phyloP scores from a whole-genome alignment of 768 basidiomycete species.

The Dioszegia aurantiaca region DNA sequence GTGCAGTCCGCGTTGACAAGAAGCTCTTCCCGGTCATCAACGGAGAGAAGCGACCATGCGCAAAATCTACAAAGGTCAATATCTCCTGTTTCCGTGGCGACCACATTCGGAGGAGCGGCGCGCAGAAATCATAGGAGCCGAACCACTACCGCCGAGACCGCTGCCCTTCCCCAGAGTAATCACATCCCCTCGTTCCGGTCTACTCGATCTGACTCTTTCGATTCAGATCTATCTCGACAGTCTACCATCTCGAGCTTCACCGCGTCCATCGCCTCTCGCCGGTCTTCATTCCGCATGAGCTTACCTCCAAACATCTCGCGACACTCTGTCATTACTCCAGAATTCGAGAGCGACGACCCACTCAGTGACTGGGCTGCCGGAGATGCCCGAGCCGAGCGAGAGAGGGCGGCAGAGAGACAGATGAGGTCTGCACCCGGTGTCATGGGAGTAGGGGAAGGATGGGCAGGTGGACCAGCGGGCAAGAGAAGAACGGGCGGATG shows the following conservation, averaged over 20 bases:
- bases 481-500: constrained; percentile 5
- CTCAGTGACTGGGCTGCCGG: no score
- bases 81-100: neutral
- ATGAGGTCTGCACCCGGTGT: constrained; percentile 37
- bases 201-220: neutral
- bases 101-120: neutral
- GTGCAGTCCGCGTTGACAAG: no score
- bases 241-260: neutral
- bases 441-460: constrained; percentile 43
- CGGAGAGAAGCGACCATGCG: neutral
- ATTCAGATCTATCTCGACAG: neutral
- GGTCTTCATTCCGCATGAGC: neutral
- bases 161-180: neutral
- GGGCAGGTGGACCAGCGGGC: constrained; percentile 38
- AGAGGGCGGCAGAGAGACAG: neutral
- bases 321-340: neutral
- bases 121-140: neutral
- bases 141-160: neutral
- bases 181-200: neutral
- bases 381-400: no score
- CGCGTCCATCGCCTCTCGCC: neutral
- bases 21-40: no score
- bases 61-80: neutral
- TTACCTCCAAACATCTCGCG: neutral
- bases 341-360: neutral